Evolutionary conservation across 495 filamentous ascomycete genomes (phyloP).

Genomic region (Niebla homalea): DNA sequence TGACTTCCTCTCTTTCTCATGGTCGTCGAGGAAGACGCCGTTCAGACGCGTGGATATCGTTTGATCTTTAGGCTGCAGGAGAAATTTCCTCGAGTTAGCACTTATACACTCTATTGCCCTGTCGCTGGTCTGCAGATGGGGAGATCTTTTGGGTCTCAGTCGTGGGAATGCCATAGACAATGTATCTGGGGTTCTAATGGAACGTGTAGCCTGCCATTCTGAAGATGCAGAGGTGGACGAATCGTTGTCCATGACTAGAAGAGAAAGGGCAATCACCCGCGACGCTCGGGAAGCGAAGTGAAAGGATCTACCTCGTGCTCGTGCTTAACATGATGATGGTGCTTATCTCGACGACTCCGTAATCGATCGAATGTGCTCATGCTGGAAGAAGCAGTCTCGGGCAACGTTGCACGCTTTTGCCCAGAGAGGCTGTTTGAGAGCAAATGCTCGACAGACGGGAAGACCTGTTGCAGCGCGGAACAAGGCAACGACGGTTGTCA

Average conservation of each 20-base stretch:
- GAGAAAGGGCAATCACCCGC: background rate
- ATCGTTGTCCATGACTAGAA: slow-evolving; percentile 2
- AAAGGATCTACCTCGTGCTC: slow-evolving; percentile 33
- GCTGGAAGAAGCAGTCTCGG: slow-evolving; percentile 6
- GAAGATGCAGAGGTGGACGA: background rate
- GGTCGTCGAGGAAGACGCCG: slow-evolving; percentile 43
- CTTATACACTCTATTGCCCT: slow-evolving; percentile 20
- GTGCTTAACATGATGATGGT: slow-evolving; percentile 34
- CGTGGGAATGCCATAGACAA: slow-evolving; percentile 19
- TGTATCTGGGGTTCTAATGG: slow-evolving; percentile 15
- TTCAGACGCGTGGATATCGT: slow-evolving; percentile 28
- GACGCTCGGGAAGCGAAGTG: background rate
- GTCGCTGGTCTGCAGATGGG: slow-evolving; percentile 13
- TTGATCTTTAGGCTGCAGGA: slow-evolving; percentile 26
- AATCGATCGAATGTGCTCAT: slow-evolving; percentile 56
- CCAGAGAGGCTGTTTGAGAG: too few species aligned
- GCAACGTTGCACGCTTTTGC: background rate
- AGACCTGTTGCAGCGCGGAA: too few species aligned
- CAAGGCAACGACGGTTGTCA: too few species aligned
- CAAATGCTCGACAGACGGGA: too few species aligned
- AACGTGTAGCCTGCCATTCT: slow-evolving; percentile 2
- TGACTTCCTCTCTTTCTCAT: slow-evolving; percentile 13
- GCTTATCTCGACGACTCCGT: slow-evolving; percentile 62
- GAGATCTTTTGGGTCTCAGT: slow-evolving; percentile 17
- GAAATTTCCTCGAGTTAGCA: slow-evolving; percentile 22